phyloP scores from a whole-genome alignment of 176 grass and related monocot genomes.

The Rhynchospora breviuscula region DNA sequence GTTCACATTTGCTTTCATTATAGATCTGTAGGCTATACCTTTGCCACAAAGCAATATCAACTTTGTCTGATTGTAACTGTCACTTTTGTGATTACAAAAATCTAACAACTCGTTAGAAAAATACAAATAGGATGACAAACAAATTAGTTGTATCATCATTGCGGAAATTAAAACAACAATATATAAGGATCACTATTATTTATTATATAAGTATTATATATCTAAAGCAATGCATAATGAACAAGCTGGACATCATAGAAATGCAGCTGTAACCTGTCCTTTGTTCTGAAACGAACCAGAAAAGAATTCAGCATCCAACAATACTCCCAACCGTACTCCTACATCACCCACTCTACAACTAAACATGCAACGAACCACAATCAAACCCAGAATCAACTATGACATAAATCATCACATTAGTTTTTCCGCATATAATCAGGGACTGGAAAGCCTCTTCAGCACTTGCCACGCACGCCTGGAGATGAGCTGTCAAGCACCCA shows the following conservation, averaged over 20 bases:
- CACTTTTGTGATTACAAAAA: too few species aligned
- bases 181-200: too few species aligned
- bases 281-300: neutral
- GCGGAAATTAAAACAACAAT: too few species aligned
- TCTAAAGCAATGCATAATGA: too few species aligned
- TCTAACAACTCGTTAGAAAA: too few species aligned
- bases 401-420: neutral
- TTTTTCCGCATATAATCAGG: neutral
- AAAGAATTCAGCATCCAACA: neutral
- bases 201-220: too few species aligned
- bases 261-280: slow-evolving; percentile 5
- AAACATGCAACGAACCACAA: neutral
- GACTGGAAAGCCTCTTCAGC: neutral
- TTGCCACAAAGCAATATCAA: too few species aligned
- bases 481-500: slow-evolving; percentile 4
- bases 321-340: neutral
- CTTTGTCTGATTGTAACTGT: too few species aligned
- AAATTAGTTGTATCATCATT: too few species aligned
- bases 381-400: neutral
- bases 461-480: neutral
- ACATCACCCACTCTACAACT: neutral
- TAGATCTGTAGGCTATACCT: too few species aligned
- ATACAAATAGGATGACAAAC: too few species aligned
- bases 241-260: neutral
- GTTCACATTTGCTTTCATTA: too few species aligned